These are phyloP conservation scores for Beta lomatogona DNA, from an alignment of 179 eudicot genomes.

Conservation along the genomic window DNA sequence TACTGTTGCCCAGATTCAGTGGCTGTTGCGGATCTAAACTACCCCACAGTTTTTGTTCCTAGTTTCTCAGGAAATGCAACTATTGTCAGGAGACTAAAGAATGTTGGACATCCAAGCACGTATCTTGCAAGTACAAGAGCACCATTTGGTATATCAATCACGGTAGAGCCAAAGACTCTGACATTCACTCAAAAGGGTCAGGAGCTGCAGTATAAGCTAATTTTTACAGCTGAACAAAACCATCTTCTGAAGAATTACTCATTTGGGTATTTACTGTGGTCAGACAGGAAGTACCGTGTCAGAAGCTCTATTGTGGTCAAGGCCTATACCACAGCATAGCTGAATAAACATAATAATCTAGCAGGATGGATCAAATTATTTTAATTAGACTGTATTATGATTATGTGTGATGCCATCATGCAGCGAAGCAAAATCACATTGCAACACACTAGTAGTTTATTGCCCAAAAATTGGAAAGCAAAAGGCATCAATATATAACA, in stretches of 20 bases:
- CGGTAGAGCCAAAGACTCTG: constrained; percentile 23
- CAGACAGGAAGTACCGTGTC: constrained; percentile 29
- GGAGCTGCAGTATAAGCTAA: constrained; percentile 17
- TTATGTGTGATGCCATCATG: too few relatives aligned
- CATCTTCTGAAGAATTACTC: constrained; percentile 4
- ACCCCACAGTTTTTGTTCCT: constrained; percentile 23
- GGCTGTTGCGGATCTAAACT: constrained; percentile 9
- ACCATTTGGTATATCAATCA: constrained; percentile 10
- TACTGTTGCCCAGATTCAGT: constrained; percentile 12
- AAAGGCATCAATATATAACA: too few relatives aligned
- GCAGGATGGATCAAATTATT: too few relatives aligned
- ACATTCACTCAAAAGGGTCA: constrained; percentile 9
- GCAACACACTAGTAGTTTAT: too few relatives aligned
- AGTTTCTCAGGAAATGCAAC: constrained; percentile 10
- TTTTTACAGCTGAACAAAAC: background rate
- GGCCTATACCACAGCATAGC: background rate
- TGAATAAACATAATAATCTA: too few relatives aligned
- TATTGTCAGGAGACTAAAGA: constrained; percentile 24
- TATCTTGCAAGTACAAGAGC: constrained; percentile 15
- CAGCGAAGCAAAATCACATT: too few relatives aligned
- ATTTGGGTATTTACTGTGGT: constrained; percentile 28
- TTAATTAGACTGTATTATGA: too few relatives aligned
- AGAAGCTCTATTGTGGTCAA: constrained; percentile 23
- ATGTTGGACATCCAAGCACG: constrained; percentile 27
- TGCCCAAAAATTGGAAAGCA: too few relatives aligned